Percentiles rank a stretch among this genome's conserved stretches.
Conservation (phyloP, 371 early-diverging fungal species). For the Apophysomyces elegans region DNA sequence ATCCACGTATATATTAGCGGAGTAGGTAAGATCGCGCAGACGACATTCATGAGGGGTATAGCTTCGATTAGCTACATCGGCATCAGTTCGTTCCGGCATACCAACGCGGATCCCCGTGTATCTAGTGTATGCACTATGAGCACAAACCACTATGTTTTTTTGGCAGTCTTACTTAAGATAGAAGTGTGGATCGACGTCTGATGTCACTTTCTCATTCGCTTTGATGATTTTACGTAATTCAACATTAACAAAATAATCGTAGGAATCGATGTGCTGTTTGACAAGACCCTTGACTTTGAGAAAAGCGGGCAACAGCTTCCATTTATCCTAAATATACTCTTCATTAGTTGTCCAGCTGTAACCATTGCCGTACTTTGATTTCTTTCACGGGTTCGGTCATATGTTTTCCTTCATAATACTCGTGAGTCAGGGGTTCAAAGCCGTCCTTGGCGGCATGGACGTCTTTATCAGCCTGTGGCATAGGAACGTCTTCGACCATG, state of each 20-base stretch:
- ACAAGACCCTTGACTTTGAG: conserved; percentile 98
- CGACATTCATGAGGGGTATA: conserved; percentile 99
- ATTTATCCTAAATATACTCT: conserved; percentile 81
- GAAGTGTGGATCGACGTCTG: conserved; percentile 98
- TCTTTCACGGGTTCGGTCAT: conserved; percentile 52
- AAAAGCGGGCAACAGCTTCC: conserved; percentile 98
- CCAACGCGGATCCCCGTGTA: conserved; percentile 93
- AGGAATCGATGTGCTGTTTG: conserved; percentile 99
- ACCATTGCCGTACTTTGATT: conserved; percentile 38
- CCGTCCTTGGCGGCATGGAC: conserved; percentile 28
- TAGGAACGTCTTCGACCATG: conserved; percentile 7
- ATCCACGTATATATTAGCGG: conserved; percentile 96
- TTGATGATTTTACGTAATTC: conserved; percentile 96
- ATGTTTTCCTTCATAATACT: conserved; percentile 53
- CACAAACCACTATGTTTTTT: neutral
- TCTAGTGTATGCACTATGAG: conserved; percentile 45
- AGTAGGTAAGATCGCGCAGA: conserved; percentile 98
- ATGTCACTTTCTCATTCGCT: conserved; percentile 95
- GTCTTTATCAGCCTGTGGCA: conserved; percentile 3
- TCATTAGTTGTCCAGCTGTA: neutral
- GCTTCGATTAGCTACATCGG: conserved; percentile 72
- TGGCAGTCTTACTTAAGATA: conserved; percentile 80
- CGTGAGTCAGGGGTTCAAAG: conserved; percentile 44
- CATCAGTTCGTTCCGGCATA: conserved; percentile 81
- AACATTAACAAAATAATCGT: conserved; percentile 98